Conservation (phyloP, 805 yeast species). For the Wickerhamiella australiensis region DNA sequence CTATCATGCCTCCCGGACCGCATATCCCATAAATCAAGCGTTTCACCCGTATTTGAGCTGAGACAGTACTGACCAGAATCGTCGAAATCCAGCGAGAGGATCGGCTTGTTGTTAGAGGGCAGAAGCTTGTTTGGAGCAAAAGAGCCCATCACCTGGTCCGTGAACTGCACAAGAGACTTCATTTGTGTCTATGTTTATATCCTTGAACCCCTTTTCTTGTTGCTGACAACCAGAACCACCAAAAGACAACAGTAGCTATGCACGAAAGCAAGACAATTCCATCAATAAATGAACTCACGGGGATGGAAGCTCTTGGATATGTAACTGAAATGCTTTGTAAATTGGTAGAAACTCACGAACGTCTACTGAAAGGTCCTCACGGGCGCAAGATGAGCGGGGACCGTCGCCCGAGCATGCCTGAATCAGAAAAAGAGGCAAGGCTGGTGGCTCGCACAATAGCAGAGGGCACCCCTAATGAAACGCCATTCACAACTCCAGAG, state of each 20-base stretch:
- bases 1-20: slow-evolving; percentile 45
- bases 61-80: slow-evolving; percentile 69
- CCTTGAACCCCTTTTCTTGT: background rate
- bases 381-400: slow-evolving; percentile 1
- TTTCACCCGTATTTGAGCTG: slow-evolving; percentile 68
- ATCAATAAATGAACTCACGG: background rate
- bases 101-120: slow-evolving; percentile 18
- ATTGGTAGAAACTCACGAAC: slow-evolving; percentile 20
- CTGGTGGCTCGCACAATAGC: slow-evolving; percentile 8
- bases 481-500: background rate
- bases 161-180: slow-evolving; percentile 2
- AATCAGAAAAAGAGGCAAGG: slow-evolving; percentile 12
- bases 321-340: slow-evolving; percentile 19
- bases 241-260: no score
- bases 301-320: slow-evolving; percentile 19
- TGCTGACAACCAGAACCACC: background rate
- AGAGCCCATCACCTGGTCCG: slow-evolving; percentile 6
- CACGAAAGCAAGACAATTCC: background rate
- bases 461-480: background rate
- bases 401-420: slow-evolving; percentile 17
- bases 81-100: slow-evolving; percentile 50
- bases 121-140: slow-evolving; percentile 14
- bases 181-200: background rate
- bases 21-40: slow-evolving; percentile 74
- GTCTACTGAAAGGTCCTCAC: background rate